Evolutionary conservation across 441 rosid species (phyloP), one percentile per base, ranked within the genome.

Genomic region (Biscutella auriculata): DNA sequence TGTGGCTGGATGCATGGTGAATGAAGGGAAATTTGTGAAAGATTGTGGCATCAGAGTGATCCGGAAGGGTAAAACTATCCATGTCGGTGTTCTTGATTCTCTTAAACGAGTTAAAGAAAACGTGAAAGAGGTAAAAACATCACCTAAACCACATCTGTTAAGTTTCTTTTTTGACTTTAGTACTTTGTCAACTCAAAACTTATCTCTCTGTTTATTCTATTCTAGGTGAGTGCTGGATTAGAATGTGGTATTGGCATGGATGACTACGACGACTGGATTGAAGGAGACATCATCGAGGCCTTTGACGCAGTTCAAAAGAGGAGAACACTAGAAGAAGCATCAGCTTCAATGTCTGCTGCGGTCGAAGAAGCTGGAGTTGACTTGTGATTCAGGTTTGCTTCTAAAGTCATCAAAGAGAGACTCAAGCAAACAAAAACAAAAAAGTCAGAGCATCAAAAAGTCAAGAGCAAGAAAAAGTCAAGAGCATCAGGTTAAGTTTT

Each of bases 1-100:
- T 66, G 92, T 82, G 77, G 98, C 98, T 61, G 98, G 98, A 51
- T 93, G 95, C 82, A 87, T 93, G 90, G 95, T 88, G 49, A 79
- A 73, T n/a, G 97, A 88, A 59, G 98, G 98, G 40, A 88, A 86
- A 65, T 64, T 92, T 55, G 81, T 73, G 60, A 82, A 84, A 78
- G 97, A 77, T 43, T 88, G 97, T 73, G 95, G 98, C 52, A 76
- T 88, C 68, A 82, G 77, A 47, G 88, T 92, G 35, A 43, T 72
- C 60, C 84, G 97, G 61, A 87, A 80, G 37, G 74, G 82, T 51
- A 87, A 82, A 71, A 61, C 71, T 21, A 81, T 81, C 53, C 79
- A 84, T 49, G 81, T 77, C 14, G 97, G 97, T 48, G 72, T 66
- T 54, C 82, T 92, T 69, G 84, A 86, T 76, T 92, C 98, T 54